Base-by-base conservation (phyloP, 106 monocot species). In the Chionographis japonica region DNA sequence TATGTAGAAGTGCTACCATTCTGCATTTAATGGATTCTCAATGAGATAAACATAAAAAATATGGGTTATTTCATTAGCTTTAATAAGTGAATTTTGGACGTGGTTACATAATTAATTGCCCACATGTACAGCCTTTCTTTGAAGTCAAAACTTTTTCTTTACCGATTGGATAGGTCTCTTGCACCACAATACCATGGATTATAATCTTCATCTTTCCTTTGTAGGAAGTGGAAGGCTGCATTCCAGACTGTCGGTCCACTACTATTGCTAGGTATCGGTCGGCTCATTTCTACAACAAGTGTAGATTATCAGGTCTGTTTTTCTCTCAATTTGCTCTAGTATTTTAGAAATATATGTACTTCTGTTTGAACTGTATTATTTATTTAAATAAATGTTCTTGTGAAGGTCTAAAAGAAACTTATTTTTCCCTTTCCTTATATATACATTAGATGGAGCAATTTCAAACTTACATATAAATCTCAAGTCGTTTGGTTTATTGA, bases 271-370 rank as follows among this genome's bases (percentile, higher is more conserved):
- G 92, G 97, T 59, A 78, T 83, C 70, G 80, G 72, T 55, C 92
- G 97, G 38, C 81, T 98, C 40, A 63, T 98, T 82, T 82, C 74
- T 40, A 92, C 89, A 18, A 70, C 60, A 50, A 75, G 92, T 67
- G 90, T 90, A 41, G 85, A 92, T 83, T 98, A 98, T 87, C 97
- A 98, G 89, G 97, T 94, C 49, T 12, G 43, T 75, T 9, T 75
- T 57, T 60, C 52, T 59, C 40, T 68, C 1, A 4, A 20, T 37
- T 58, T n/a, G 38, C 6, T 38, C 40, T 50, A 52, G 40, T 35
- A 17, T 65, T 20, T 41, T 40, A 43, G 19, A 58, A 6, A 13
- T 36, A 12, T 50, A 16, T 16, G 46, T 40, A 17, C 14, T 8
- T 14, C 17, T 35, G 27, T 59, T 35, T 35, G 27, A 10, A 6